These are phyloP conservation scores for Nitzschia putrida DNA, from an alignment of 108 stramenopile species.

Conservation along the genomic window DNA sequence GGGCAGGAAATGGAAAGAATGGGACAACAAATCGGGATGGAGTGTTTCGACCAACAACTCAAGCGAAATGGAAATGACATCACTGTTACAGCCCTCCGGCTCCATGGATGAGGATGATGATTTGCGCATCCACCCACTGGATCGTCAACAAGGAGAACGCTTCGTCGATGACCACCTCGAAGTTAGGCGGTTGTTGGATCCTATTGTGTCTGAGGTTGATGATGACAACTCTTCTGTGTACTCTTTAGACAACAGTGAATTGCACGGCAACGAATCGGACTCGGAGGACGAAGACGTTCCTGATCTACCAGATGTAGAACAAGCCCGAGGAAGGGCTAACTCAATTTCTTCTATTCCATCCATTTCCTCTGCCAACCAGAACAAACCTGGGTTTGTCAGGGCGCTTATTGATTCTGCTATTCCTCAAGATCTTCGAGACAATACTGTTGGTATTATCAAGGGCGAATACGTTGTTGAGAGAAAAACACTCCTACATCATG, in stretches of 20 bases:
- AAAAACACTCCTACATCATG: conserved; percentile 84
- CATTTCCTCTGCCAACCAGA: conserved; percentile 7
- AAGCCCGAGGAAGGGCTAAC: conserved; percentile 17
- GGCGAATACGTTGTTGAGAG: conserved; percentile 83
- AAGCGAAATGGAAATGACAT: conserved; percentile 41
- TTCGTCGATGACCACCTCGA: conserved; percentile 13
- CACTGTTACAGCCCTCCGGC: not conserved
- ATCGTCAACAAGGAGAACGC: conserved; percentile 11
- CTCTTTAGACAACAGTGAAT: conserved; percentile 3
- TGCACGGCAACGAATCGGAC: not conserved
- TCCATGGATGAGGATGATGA: conserved; percentile 37
- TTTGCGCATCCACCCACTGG: conserved; percentile 44
- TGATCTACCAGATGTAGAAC: conserved; percentile 1
- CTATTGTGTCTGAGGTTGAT: conserved; percentile 17
- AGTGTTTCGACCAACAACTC: conserved; percentile 54
- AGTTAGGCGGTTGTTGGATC: conserved; percentile 12
- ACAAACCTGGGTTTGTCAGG: conserved; percentile 68
- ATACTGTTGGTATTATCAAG: conserved; percentile 81
- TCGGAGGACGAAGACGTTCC: not conserved
- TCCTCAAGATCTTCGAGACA: conserved; percentile 79
- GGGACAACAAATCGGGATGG: conserved; percentile 30
- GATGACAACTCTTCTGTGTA: conserved; percentile 11
- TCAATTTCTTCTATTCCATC: not conserved
- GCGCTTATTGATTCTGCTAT: conserved; percentile 82
- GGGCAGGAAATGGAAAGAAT: conserved; percentile 41